Conservation (phyloP, 2,329 filamentous ascomycete species). For the Corinectria fuckeliana region DNA sequence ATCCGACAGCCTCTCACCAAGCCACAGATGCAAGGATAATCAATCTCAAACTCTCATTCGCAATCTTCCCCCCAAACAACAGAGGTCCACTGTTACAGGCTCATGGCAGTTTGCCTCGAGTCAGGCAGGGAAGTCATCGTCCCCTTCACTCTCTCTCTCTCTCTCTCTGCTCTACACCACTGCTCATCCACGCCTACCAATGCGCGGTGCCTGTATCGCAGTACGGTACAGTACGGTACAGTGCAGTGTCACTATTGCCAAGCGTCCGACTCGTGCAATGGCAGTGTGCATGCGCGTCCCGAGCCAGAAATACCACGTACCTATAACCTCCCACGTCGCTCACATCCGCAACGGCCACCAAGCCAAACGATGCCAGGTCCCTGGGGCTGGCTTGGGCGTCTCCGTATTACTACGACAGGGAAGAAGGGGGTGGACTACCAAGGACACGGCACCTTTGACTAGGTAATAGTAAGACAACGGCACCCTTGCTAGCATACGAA, state of each 20-base stretch:
- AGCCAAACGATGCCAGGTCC: background rate
- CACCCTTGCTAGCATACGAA: conserved; percentile 15
- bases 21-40: no score
- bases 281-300: background rate
- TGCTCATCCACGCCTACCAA: no score
- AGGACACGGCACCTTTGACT: background rate
- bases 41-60: no score
- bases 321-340: background rate
- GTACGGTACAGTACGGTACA: no score
- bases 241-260: no score
- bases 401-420: background rate
- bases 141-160: no score
- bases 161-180: no score
- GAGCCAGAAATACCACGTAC: background rate
- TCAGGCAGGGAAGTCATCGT: no score
- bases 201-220: background rate
- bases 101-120: background rate
- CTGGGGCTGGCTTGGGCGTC: background rate
- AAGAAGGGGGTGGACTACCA: background rate
- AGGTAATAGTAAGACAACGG: background rate
- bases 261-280: background rate
- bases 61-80: background rate
- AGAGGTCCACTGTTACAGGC: background rate
- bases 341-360: background rate
- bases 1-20: background rate